Evolutionary conservation across 1,284 basidiomycete genomes (phyloP).

Genomic region (Mycena citricolor): DNA sequence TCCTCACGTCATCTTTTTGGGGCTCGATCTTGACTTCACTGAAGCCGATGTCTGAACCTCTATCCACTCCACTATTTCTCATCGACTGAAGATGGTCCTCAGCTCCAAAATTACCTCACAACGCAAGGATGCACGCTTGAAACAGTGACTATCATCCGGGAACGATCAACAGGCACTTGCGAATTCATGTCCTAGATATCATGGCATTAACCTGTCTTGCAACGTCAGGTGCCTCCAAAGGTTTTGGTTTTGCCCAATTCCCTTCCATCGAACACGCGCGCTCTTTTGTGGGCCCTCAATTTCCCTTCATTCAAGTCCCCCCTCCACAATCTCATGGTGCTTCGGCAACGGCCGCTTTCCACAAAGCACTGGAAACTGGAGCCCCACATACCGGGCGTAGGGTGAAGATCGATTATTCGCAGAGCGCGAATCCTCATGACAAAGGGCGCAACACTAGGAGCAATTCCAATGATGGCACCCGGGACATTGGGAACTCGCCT

Average conservation of each 20-base stretch:
- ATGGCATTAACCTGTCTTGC: constrained; percentile 69
- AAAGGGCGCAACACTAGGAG: constrained; percentile 56
- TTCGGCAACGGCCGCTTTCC: constrained; percentile 64
- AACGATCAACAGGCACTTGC: constrained; percentile 90
- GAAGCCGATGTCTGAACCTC: constrained; percentile 89
- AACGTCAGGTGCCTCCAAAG: constrained; percentile 82
- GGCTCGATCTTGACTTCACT: constrained; percentile 84
- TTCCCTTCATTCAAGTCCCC: constrained; percentile 82
- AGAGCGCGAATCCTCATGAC: constrained; percentile 70
- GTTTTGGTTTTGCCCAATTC: constrained; percentile 94
- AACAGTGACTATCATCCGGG: constrained; percentile 90
- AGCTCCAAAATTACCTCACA: constrained; percentile 80
- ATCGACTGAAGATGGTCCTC: constrained; percentile 40
- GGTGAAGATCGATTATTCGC: constrained; percentile 90
- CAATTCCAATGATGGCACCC: constrained; percentile 84
- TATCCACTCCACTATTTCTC: constrained; percentile 38
- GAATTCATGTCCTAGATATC: constrained; percentile 67
- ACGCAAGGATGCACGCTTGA: constrained; percentile 73
- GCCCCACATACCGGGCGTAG: constrained; percentile 68
- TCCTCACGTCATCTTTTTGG: constrained; percentile 89
- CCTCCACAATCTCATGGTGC: constrained; percentile 81
- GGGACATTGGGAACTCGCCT: constrained; percentile 86
- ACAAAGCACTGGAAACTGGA: constrained; percentile 67
- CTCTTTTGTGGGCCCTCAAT: constrained; percentile 84
- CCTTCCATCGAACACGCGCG: constrained; percentile 78